Evolutionary conservation across 2,329 filamentous ascomycete genomes (phyloP).

Genomic region (Cordyceps militaris): DNA sequence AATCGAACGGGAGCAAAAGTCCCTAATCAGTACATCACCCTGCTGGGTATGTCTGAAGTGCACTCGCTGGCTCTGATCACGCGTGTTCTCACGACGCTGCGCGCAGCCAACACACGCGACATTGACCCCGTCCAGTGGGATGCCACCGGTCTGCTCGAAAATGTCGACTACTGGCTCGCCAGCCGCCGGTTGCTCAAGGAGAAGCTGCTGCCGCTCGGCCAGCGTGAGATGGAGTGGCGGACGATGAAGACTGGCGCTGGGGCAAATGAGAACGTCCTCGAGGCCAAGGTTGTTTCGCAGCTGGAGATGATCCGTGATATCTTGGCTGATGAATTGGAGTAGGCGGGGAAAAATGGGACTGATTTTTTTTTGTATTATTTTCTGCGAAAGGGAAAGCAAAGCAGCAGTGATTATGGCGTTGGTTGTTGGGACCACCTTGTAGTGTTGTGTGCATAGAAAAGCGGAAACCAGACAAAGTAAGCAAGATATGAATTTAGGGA

Average conservation of each 20-base stretch:
- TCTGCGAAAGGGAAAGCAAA: neutral
- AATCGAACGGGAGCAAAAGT: conserved; percentile 44
- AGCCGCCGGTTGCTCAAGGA: conserved; percentile 63
- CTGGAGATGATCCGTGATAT: conserved; percentile 54
- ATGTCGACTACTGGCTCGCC: conserved; percentile 74
- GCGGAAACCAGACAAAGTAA: neutral
- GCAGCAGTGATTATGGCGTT: conserved; percentile 11
- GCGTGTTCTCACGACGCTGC: conserved; percentile 61
- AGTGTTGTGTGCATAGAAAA: conserved; percentile 1
- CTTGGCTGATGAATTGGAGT: conserved; percentile 44
- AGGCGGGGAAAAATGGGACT: conserved; percentile 15
- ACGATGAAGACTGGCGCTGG: conserved; percentile 32
- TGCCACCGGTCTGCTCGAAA: conserved; percentile 62
- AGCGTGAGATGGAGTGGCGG: conserved; percentile 62
- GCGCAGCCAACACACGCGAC: conserved; percentile 59
- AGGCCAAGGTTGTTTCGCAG: conserved; percentile 68
- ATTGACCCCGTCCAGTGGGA: conserved; percentile 74
- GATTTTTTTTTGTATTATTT: conserved; percentile 14
- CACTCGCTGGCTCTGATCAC: conserved; percentile 73
- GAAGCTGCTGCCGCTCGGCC: conserved; percentile 64
- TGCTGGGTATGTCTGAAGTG: conserved; percentile 67
- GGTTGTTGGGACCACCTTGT: neutral
- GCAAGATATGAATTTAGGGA: neutral
- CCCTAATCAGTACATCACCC: conserved; percentile 59
- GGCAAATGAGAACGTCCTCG: conserved; percentile 56